Conservation (phyloP, 2,329 filamentous ascomycete species). For the Thelonectria blattea region DNA sequence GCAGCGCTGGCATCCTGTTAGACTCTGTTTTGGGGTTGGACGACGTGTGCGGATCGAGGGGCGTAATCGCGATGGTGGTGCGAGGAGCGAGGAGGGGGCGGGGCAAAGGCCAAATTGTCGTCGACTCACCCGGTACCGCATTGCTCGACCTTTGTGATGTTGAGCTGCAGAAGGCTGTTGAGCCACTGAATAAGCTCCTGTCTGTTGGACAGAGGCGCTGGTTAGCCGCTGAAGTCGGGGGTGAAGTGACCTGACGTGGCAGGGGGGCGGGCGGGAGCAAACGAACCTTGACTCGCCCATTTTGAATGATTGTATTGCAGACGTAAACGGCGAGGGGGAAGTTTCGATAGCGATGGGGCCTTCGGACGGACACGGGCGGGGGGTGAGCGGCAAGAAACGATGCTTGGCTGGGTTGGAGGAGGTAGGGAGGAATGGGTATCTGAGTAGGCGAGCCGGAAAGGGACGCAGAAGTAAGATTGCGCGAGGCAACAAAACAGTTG, state of each 20-base stretch:
- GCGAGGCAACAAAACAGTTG: constrained; percentile 26
- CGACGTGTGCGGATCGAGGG: constrained; percentile 19
- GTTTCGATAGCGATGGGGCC: constrained; percentile 10
- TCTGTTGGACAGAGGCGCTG: constrained; percentile 57
- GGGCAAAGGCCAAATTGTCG: constrained; percentile 41
- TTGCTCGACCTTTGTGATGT: constrained; percentile 98
- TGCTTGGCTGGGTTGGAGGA: constrained; percentile 15
- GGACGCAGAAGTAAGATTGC: constrained; percentile 29
- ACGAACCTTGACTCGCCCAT: constrained; percentile 58
- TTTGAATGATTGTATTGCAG: constrained; percentile 40
- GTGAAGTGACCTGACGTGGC: constrained; percentile 1
- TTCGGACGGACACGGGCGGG: constrained; percentile 6
- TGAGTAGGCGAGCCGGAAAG: constrained; percentile 7
- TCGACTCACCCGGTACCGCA: constrained; percentile 86
- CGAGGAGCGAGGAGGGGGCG: constrained; percentile 37
- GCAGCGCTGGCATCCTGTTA: constrained; percentile 69
- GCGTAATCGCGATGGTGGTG: constrained; percentile 26
- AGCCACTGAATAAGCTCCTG: constrained; percentile 97
- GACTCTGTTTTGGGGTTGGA: constrained; percentile 10
- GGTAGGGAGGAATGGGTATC: constrained; percentile 17
- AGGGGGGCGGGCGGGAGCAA: constrained; percentile 15
- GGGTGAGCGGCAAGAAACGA: constrained; percentile 12
- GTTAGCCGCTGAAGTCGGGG: constrained; percentile 9
- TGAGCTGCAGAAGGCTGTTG: constrained; percentile 96
- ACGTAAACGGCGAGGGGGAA: constrained; percentile 18